A percentile compares a stretch with the other conserved stretches of the same genome.
Evolutionary conservation across 1,139 yeast species (phyloP).

Genomic region (Hyphopichia buzzinii): DNA sequence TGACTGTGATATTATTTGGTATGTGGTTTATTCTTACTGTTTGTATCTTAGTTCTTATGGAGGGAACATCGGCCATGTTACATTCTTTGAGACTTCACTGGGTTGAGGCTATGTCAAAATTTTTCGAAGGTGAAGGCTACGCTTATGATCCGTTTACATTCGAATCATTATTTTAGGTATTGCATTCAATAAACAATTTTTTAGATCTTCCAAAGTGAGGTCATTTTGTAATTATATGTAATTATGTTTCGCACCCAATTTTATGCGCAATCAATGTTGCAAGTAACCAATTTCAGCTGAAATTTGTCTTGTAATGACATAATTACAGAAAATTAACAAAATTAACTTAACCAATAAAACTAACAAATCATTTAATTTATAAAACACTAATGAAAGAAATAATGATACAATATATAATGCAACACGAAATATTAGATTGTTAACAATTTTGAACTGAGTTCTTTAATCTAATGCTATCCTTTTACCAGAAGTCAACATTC

Average conservation of each 20-base stretch:
- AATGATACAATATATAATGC: too few relatives aligned
- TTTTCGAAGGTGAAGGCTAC: conserved; percentile 79
- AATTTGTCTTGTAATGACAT: background rate
- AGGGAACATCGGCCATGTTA: conserved; percentile 85
- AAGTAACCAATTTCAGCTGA: background rate
- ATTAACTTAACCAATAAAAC: too few relatives aligned
- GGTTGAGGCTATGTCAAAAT: conserved; percentile 87
- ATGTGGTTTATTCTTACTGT: conserved; percentile 80
- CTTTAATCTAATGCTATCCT: conserved; percentile 28
- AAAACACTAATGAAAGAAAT: too few relatives aligned
- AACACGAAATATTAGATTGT: too few relatives aligned
- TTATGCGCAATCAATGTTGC: too few relatives aligned
- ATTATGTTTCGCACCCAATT: background rate
- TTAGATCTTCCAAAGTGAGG: too few relatives aligned
- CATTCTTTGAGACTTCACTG: conserved; percentile 82
- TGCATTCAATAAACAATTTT: too few relatives aligned
- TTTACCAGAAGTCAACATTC: conserved; percentile 35
- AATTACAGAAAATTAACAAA: background rate
- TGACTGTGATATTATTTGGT: conserved; percentile 62
- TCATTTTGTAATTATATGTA: too few relatives aligned
- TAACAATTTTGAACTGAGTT: too few relatives aligned
- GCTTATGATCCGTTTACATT: conserved; percentile 59
- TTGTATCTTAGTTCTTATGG: conserved; percentile 74
- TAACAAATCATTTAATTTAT: too few relatives aligned
- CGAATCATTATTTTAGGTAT: background rate